phyloP scores from a whole-genome alignment of 129 eudicot genomes.

The Solidago caesia region DNA sequence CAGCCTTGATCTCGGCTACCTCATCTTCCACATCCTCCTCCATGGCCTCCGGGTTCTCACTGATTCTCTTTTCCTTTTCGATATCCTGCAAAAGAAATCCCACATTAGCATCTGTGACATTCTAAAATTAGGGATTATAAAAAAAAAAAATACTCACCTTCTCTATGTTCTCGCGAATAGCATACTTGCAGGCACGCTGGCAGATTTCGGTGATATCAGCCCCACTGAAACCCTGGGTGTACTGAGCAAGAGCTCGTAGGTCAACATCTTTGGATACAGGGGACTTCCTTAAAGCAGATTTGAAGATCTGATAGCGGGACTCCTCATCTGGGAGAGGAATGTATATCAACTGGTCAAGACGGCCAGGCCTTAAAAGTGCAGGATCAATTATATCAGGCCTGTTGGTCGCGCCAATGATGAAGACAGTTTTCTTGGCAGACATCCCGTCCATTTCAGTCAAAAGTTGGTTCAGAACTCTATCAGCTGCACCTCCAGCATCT shows the following conservation, averaged over 20 bases:
- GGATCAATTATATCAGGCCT: slow-evolving; percentile 91
- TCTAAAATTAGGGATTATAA: not conserved
- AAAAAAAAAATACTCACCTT: slow-evolving; percentile 32
- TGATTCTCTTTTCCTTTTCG: slow-evolving; percentile 62
- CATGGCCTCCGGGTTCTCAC: slow-evolving; percentile 74
- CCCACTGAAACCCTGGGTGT: slow-evolving; percentile 87
- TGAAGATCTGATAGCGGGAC: slow-evolving; percentile 54
- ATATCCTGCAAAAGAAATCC: slow-evolving; percentile 44
- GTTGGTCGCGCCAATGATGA: slow-evolving; percentile 88
- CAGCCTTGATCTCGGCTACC: slow-evolving; percentile 66
- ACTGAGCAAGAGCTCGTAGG: slow-evolving; percentile 60
- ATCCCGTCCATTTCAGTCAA: slow-evolving; percentile 97
- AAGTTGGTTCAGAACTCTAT: slow-evolving; percentile 84
- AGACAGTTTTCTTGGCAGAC: slow-evolving; percentile 90
- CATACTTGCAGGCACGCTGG: slow-evolving; percentile 78
- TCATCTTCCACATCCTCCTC: slow-evolving; percentile 75
- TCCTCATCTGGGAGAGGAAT: slow-evolving; percentile 82
- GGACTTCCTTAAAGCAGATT: slow-evolving; percentile 62
- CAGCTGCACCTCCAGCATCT: slow-evolving; percentile 99
- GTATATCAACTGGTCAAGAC: slow-evolving; percentile 74
- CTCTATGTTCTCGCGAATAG: slow-evolving; percentile 75
- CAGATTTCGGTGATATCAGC: slow-evolving; percentile 78
- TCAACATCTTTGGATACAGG: slow-evolving; percentile 68
- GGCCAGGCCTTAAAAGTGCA: slow-evolving; percentile 69
- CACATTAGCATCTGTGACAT: not conserved